A percentile compares a stretch with the other conserved stretches of the same genome.
Evolutionary conservation across 2,329 filamentous ascomycete genomes (phyloP).

Genomic region (Massarina eburnea): DNA sequence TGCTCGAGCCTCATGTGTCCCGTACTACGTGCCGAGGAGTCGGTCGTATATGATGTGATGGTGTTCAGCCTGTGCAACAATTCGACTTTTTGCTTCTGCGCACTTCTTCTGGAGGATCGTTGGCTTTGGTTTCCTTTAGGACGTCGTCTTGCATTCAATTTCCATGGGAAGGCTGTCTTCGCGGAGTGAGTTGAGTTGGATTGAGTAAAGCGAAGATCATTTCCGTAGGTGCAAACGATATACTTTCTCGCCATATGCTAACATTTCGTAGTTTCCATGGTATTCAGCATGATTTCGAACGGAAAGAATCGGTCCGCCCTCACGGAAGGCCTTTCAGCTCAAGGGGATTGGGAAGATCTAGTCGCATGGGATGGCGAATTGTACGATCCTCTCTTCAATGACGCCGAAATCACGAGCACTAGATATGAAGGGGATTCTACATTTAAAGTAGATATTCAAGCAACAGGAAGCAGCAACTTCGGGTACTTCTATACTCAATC

Average conservation of each 20-base stretch:
- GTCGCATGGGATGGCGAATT: constrained; percentile 30
- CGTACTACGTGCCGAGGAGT: neutral
- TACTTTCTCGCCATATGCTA: neutral
- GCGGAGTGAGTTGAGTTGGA: too few species aligned
- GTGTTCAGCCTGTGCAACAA: constrained; percentile 5
- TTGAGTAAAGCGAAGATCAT: neutral
- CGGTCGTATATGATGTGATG: constrained; percentile 10
- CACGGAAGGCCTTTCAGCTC: constrained; percentile 16
- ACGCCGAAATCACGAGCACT: constrained; percentile 13
- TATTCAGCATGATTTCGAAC: constrained; percentile 8
- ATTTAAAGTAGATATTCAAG: constrained; percentile 16
- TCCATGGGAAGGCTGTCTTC: too few species aligned
- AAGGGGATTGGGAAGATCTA: constrained; percentile 33
- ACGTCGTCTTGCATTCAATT: neutral
- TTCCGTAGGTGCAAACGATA: constrained; percentile 1
- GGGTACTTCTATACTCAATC: constrained; percentile 26
- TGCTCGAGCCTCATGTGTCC: neutral
- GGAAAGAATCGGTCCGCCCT: constrained; percentile 18
- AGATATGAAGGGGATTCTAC: constrained; percentile 4
- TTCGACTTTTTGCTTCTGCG: constrained; percentile 2
- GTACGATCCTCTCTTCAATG: constrained; percentile 31
- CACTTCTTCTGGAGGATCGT: constrained; percentile 2
- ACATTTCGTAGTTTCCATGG: neutral
- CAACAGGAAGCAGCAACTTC: constrained; percentile 23
- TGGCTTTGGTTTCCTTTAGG: neutral